Evolutionary conservation across 169 alveolate genomes (phyloP).

Genomic region (Plasmodium blacklocki): DNA sequence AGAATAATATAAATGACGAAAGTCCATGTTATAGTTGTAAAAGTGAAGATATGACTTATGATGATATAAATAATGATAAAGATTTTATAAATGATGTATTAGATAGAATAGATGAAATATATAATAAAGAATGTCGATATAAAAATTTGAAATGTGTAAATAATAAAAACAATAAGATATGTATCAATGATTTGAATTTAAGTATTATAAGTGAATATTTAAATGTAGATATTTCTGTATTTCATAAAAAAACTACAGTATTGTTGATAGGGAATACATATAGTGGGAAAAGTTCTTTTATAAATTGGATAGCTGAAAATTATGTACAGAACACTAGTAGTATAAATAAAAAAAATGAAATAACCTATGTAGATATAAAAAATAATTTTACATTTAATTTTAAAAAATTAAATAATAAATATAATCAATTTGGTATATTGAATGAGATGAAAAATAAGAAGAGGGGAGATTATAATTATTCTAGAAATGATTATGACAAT

Average conservation of each 20-base stretch:
- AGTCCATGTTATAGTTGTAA: slow-evolving; percentile 20
- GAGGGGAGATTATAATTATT: background rate
- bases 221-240: slow-evolving; percentile 69
- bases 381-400: slow-evolving; percentile 42
- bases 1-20: background rate
- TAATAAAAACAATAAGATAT: slow-evolving; percentile 38
- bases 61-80: slow-evolving; percentile 1
- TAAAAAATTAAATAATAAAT: slow-evolving; percentile 20
- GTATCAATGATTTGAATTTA: slow-evolving; percentile 51
- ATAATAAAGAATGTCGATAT: slow-evolving; percentile 48
- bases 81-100: slow-evolving; percentile 27
- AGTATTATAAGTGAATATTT: slow-evolving; percentile 57
- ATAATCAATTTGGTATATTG: slow-evolving; percentile 38
- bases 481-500: background rate
- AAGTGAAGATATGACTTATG: background rate
- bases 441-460: slow-evolving; percentile 1
- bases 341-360: slow-evolving; percentile 19
- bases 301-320: slow-evolving; percentile 50
- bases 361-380: slow-evolving; percentile 59
- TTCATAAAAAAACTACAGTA: slow-evolving; percentile 55
- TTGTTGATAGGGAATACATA: slow-evolving; percentile 31
- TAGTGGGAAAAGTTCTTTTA: slow-evolving; percentile 69
- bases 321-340: slow-evolving; percentile 58
- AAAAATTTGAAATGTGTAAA: slow-evolving; percentile 43
- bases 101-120: slow-evolving; percentile 56